Conservation (phyloP, 2,329 filamentous ascomycete species). For the Cytospora paraplurivora region DNA sequence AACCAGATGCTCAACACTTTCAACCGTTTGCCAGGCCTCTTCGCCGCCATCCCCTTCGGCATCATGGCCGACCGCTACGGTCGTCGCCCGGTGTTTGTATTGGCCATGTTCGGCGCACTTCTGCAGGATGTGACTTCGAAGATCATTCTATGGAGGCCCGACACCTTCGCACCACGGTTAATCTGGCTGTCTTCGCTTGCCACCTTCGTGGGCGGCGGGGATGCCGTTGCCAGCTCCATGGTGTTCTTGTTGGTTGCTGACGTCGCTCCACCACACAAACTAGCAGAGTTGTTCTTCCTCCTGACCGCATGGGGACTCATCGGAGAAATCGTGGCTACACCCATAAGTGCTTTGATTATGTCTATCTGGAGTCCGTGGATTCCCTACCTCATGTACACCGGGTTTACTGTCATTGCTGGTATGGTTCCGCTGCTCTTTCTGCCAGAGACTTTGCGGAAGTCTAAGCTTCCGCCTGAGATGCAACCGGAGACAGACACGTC, state of each 20-base stretch:
- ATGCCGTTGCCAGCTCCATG: conserved; percentile 10
- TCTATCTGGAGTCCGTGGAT: conserved; percentile 9
- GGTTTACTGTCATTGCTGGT: neutral
- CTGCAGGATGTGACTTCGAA: conserved; percentile 14
- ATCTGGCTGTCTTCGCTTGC: conserved; percentile 13
- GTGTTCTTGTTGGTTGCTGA: conserved; percentile 7
- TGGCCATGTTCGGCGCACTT: conserved; percentile 13
- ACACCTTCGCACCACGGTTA: neutral
- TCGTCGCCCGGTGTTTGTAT: conserved; percentile 4
- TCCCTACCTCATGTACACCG: conserved; percentile 11
- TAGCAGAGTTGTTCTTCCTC: conserved; percentile 11
- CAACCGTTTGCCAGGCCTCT: conserved; percentile 12
- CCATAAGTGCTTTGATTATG: conserved; percentile 15
- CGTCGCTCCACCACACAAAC: conserved; percentile 6
- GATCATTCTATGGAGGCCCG: conserved; percentile 7
- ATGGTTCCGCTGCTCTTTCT: conserved; percentile 7
- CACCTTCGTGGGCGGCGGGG: conserved; percentile 1
- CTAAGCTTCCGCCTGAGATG: neutral
- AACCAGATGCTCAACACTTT: conserved; percentile 17
- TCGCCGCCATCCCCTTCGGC: conserved; percentile 8
- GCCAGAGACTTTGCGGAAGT: conserved; percentile 11
- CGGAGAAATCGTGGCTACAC: conserved; percentile 4
- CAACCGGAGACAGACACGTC: neutral
- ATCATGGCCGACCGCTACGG: conserved; percentile 13
- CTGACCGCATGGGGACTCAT: conserved; percentile 8